Base-by-base conservation (phyloP, 208 protist genomes). In the Trypanosoma vivax region DNA sequence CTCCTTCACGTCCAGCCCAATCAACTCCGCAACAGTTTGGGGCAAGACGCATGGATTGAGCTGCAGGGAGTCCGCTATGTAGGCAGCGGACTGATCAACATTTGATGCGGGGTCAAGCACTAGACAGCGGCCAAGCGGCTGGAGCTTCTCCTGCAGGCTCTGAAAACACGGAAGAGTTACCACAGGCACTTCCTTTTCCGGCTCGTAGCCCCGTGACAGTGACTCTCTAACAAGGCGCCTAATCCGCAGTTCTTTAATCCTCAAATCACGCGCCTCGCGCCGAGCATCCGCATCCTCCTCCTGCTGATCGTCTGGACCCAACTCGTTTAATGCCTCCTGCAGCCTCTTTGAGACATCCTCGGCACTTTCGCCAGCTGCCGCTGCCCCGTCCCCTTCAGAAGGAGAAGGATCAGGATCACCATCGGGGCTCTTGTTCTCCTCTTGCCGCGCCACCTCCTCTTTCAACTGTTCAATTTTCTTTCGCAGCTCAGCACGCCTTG, bases 31-130 rank as follows among this genome's bases (percentile, higher is more conserved):
- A 11, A 68, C 52, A 39, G 41, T 61, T 19, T 41, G 56, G 9
- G 71, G 65, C 11, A 73, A 34, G 23, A 63, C 56, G 46, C 73
- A 82, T 14, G 63, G 70, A 11, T 65, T 47, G 28, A 91, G 56
- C 19, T 38, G 30, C n/a, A 87, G 64, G 1, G 70, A 69, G 2
- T 76, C 59, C 42, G 68, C 56, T 19, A 85, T 60, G 47, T 83
- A 90, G 1, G 50, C 27, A 16, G 63, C 62, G 1, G 77, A 42
- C 19, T 88, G 63, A 14, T 66, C 65, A 30, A 54, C 50, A 0
- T 54, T 24, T 18, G 75, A 83, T 14, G 59, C 57, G 38, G 63
- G 60, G 1, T 59, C 67, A 13, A 83, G 30, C 13, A 42, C 58
- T 23, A 75, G 25, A 25, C 65, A 54, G 11, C 52, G 52, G 13